Evolutionary conservation across 805 yeast genomes (phyloP).

Genomic region (Sungouiella thailandica): DNA sequence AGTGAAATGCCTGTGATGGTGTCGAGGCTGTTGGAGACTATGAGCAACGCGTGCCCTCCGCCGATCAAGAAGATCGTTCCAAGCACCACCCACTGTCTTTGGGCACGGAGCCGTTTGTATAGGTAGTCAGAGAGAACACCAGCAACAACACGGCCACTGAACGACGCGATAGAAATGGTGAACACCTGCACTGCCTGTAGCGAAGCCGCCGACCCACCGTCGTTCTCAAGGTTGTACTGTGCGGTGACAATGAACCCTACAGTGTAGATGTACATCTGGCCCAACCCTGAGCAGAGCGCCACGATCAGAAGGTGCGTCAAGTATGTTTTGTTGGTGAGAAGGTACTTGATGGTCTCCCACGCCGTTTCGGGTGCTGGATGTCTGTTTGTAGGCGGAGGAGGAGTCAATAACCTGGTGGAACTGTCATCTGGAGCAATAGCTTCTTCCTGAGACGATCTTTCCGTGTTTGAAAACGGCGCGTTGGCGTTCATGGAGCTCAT

Average conservation of each 20-base stretch:
- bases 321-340: constrained; percentile 31
- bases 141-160: constrained; percentile 57
- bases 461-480: too few relatives aligned
- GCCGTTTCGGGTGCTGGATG: constrained; percentile 3
- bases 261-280: constrained; percentile 68
- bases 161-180: constrained; percentile 58
- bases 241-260: constrained; percentile 67
- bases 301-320: constrained; percentile 50
- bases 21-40: constrained; percentile 19
- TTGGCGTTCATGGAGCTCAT: too few relatives aligned
- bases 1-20: constrained; percentile 40
- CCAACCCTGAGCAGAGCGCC: constrained; percentile 55
- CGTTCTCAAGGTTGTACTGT: constrained; percentile 28
- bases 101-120: constrained; percentile 46
- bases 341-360: constrained; percentile 14
- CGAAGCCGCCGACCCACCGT: constrained; percentile 39
- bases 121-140: constrained; percentile 65
- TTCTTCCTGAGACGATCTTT: not conserved
- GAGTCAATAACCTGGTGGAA: too few relatives aligned
- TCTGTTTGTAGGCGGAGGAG: too few relatives aligned
- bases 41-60: constrained; percentile 33
- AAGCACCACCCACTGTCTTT: constrained; percentile 62
- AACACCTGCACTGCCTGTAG: constrained; percentile 72
- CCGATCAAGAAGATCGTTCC: constrained; percentile 35
- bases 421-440: too few relatives aligned